Base-by-base conservation (phyloP, 2,329 filamentous ascomycete species). In the Fusarium sp. region DNA sequence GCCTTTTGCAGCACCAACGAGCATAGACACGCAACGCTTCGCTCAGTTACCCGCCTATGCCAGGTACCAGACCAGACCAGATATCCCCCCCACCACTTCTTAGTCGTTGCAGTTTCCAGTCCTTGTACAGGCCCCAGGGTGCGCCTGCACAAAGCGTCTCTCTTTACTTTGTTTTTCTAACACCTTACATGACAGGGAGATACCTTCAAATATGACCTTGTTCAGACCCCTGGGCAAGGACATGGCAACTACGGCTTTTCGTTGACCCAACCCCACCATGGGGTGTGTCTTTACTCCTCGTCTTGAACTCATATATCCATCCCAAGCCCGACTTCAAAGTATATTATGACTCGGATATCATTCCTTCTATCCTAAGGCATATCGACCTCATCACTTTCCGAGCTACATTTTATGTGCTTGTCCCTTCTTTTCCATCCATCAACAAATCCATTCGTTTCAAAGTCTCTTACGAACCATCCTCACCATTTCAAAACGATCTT, bases 131-230 rank as follows among this genome's bases (percentile, higher is more conserved):
- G 56, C 59, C 70, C 72, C 69, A 62, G 71, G 71, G 60, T 70
- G 46, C 57, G 61, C 44, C 51, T 55, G 60, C 64, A 60, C 62
- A 64, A 64, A 62, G 64, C 62, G 74, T 61, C 57, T 63, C 30
- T 55, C 52, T 69, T 66, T 55, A 82, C 81, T 79, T 67, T 65
- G 54, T 78, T 83, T 79, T 81, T 77, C 80, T 80, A 68, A 23
- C 64, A 67, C 61, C 61, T 57, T 60, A 33, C 62, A 60, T 65
- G 62, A 34, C 65, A 65, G 70, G 72, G 70, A 46, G 54, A 57
- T 60, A 53, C 57, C 58, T 67, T 59, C 57, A 62, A 62, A 51
- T 61, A 64, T 52, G 69, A 42, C 64, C 68, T 63, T 69, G 66
- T 62, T 58, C 65, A 62, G 56, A 63, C 71, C 70, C 71, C 62